These are phyloP conservation scores for Lyophyllum shimeji DNA, from an alignment of 768 basidiomycete genomes.

Conservation along the genomic window DNA sequence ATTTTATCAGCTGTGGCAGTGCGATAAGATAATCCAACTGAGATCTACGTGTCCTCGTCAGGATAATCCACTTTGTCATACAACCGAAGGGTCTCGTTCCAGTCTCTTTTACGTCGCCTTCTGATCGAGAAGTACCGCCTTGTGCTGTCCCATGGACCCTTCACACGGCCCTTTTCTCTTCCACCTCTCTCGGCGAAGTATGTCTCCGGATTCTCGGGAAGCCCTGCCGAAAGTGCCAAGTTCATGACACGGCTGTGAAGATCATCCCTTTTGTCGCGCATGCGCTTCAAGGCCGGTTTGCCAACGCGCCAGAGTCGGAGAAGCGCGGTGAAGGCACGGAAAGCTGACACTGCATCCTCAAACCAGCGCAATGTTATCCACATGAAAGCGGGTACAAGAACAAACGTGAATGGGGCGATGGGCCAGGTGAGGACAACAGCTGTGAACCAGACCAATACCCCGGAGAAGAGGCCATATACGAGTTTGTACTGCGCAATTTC, in stretches of 20 bases:
- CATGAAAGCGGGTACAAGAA: slow-evolving; percentile 73
- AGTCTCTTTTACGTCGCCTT: slow-evolving; percentile 80
- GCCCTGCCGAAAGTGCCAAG: slow-evolving; percentile 55
- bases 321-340: slow-evolving; percentile 70
- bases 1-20: slow-evolving; percentile 5
- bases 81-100: slow-evolving; percentile 82
- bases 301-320: slow-evolving; percentile 63
- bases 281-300: slow-evolving; percentile 48
- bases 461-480: slow-evolving; percentile 76
- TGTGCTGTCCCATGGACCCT: slow-evolving; percentile 66
- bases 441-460: slow-evolving; percentile 62
- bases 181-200: slow-evolving; percentile 61
- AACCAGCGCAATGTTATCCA: slow-evolving; percentile 90
- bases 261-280: slow-evolving; percentile 53
- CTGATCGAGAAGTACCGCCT: slow-evolving; percentile 78
- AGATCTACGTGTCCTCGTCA: slow-evolving; percentile 38
- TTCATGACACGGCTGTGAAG: slow-evolving; percentile 68
- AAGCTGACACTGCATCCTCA: slow-evolving; percentile 79
- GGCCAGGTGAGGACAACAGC: slow-evolving; percentile 62
- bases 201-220: slow-evolving; percentile 69
- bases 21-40: slow-evolving; percentile 2
- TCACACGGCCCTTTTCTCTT: slow-evolving; percentile 69
- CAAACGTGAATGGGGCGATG: slow-evolving; percentile 52
- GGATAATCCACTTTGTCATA: slow-evolving; percentile 87
- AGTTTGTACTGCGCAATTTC: slow-evolving; percentile 91